phyloP scores from a whole-genome alignment of 306 rosid species.

The Ammopiptanthus mongolicus region DNA sequence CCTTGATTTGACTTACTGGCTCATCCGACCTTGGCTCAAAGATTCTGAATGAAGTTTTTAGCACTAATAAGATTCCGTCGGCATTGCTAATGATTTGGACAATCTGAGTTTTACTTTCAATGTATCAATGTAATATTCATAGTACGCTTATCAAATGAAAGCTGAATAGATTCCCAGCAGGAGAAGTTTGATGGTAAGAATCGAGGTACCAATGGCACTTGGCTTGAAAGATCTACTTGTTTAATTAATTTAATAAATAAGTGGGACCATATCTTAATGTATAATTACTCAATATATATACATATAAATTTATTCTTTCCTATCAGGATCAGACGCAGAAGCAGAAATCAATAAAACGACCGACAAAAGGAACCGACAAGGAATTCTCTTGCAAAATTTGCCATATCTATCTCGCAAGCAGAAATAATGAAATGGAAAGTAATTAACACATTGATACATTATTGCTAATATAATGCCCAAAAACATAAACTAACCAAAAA shows the following conservation, averaged over 20 bases:
- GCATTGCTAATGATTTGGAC: conserved; percentile 1
- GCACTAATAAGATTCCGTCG: not conserved
- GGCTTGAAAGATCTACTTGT: not conserved
- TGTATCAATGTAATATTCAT: not conserved
- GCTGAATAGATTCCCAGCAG: not conserved
- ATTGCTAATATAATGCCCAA: not conserved
- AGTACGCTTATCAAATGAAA: conserved; percentile 1
- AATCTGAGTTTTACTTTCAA: not conserved
- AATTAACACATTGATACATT: not conserved
- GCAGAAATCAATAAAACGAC: conserved; percentile 16
- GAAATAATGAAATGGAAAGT: not conserved
- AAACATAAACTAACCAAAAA: conserved; percentile 4
- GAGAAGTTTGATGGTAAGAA: not conserved
- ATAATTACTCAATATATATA: not conserved
- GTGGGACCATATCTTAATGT: not conserved
- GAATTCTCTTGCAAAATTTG: not conserved
- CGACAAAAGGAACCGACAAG: conserved; percentile 27
- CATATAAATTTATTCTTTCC: not conserved
- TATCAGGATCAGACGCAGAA: not conserved
- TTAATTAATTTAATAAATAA: not conserved
- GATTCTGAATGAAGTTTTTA: not conserved
- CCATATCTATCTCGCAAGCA: conserved; percentile 4
- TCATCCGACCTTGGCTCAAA: not conserved
- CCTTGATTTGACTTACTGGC: not conserved
- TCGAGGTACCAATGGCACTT: not conserved